A percentile compares a stretch with the other conserved stretches of the same genome.
Evolutionary conservation across 1,139 yeast species (phyloP).

Genomic region (Torulaspora globosa): DNA sequence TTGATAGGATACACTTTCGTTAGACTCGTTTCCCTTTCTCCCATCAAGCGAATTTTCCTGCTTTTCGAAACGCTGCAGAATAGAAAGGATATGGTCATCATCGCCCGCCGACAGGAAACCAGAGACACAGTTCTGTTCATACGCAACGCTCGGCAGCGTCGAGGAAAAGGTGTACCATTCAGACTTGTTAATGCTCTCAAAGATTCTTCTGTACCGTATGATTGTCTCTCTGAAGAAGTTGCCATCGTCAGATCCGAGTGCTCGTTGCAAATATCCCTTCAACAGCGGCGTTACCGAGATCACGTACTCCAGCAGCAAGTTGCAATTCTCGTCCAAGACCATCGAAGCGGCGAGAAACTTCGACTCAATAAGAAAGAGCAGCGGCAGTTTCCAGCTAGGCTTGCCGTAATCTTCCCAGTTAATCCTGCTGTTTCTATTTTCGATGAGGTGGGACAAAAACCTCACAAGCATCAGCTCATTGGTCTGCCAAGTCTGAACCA

Average conservation of each 20-base stretch:
- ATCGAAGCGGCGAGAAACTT: constrained; percentile 16
- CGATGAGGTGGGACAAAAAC: constrained; percentile 22
- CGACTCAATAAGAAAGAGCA: constrained; percentile 17
- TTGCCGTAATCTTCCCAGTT: constrained; percentile 13
- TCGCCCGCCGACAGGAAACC: background rate
- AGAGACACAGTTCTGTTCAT: background rate
- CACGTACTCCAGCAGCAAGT: constrained; percentile 27
- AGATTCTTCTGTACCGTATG: constrained; percentile 8
- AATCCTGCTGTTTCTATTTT: constrained; percentile 17
- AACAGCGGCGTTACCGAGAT: constrained; percentile 13
- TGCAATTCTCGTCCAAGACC: constrained; percentile 22
- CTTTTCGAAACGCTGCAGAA: constrained; percentile 3
- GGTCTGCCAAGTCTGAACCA: constrained; percentile 14
- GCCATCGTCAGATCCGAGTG: constrained; percentile 1
- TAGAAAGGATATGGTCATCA: background rate
- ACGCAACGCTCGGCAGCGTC: background rate
- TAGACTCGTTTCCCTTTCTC: background rate
- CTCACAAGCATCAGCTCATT: constrained; percentile 13
- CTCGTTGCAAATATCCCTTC: constrained; percentile 10
- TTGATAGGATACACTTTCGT: constrained; percentile 7
- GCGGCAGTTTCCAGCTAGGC: constrained; percentile 18
- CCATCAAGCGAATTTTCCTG: background rate
- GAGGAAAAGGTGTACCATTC: constrained; percentile 12
- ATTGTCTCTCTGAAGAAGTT: constrained; percentile 6
- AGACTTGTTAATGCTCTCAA: constrained; percentile 10